phyloP scores from a whole-genome alignment of 1,139 yeast species.

The Suhomyces coccinellae region DNA sequence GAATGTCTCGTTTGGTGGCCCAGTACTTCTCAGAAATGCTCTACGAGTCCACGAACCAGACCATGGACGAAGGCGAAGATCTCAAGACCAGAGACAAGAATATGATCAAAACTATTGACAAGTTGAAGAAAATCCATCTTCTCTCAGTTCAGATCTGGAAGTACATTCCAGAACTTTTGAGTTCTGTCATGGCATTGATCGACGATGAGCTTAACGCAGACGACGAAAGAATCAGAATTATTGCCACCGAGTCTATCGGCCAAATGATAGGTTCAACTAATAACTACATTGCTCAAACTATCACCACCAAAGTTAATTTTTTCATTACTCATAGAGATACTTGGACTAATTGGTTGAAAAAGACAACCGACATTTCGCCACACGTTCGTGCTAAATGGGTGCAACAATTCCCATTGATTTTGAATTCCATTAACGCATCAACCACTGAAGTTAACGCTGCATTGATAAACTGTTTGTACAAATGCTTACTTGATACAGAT shows the following conservation, averaged over 20 bases:
- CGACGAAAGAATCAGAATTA: constrained; percentile 56
- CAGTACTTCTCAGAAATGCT: constrained; percentile 79
- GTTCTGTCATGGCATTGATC: constrained; percentile 74
- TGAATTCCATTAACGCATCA: constrained; percentile 37
- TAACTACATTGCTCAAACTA: constrained; percentile 20
- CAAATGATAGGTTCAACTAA: constrained; percentile 50
- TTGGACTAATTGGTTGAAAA: constrained; percentile 71
- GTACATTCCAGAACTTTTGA: constrained; percentile 70
- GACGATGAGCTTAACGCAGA: constrained; percentile 82
- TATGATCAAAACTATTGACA: constrained; percentile 28
- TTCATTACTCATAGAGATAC: constrained; percentile 58
- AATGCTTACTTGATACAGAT: constrained; percentile 73
- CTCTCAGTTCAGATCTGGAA: constrained; percentile 74
- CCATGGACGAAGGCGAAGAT: constrained; percentile 19
- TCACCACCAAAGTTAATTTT: constrained; percentile 51
- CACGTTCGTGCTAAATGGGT: constrained; percentile 73
- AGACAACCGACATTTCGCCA: constrained; percentile 68
- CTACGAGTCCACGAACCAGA: constrained; percentile 46
- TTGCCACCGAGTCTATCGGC: constrained; percentile 78
- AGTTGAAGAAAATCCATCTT: constrained; percentile 59
- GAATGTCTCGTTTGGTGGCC: constrained; percentile 76
- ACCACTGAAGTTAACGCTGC: constrained; percentile 51
- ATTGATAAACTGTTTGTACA: constrained; percentile 58
- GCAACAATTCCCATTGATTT: constrained; percentile 44
- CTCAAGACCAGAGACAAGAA: constrained; percentile 4